Conservation (phyloP, 768 basidiomycete genomes). For the Rhizopogon vulgaris region DNA sequence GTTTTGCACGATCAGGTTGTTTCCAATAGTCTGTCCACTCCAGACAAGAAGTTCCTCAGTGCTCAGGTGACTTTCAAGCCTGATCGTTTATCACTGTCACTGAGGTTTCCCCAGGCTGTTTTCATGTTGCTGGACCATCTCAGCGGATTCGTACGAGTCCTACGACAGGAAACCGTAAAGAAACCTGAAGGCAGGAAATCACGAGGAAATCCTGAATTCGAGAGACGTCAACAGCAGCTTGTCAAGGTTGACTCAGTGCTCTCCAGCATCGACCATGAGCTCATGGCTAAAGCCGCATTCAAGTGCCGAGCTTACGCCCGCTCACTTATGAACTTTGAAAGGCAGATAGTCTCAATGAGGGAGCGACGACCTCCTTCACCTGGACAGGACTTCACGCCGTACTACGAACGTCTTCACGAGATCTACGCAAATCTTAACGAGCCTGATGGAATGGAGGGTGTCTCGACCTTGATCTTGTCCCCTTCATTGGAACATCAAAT, state of each 20-base stretch:
- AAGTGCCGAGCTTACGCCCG: slow-evolving; percentile 93
- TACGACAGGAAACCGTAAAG: slow-evolving; percentile 57
- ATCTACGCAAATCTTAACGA: slow-evolving; percentile 96
- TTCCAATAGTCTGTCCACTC: slow-evolving; percentile 44
- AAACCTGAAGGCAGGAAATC: slow-evolving; percentile 42
- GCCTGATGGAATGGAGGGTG: slow-evolving; percentile 98
- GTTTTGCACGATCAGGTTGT: slow-evolving; percentile 88
- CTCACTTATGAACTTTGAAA: slow-evolving; percentile 92
- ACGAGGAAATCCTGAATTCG: slow-evolving; percentile 30
- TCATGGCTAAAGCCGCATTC: slow-evolving; percentile 91
- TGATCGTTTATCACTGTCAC: background rate
- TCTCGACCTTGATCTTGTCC: slow-evolving; percentile 81
- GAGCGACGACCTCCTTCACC: slow-evolving; percentile 33
- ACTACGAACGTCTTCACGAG: slow-evolving; percentile 90
- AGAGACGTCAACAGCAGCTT: slow-evolving; percentile 53
- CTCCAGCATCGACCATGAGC: slow-evolving; percentile 74
- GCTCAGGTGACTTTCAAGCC: slow-evolving; percentile 65
- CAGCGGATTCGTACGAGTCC: slow-evolving; percentile 78
- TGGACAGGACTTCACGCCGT: slow-evolving; percentile 34
- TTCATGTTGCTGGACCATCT: slow-evolving; percentile 95
- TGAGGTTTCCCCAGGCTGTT: slow-evolving; percentile 56
- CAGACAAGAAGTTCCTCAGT: slow-evolving; percentile 82
- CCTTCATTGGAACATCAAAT: slow-evolving; percentile 95
- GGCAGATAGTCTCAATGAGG: slow-evolving; percentile 56
- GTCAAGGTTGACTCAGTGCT: slow-evolving; percentile 74